These are phyloP conservation scores for Wickerhamomyces rabaulensis DNA, from an alignment of 805 yeast species.

Conservation along the genomic window DNA sequence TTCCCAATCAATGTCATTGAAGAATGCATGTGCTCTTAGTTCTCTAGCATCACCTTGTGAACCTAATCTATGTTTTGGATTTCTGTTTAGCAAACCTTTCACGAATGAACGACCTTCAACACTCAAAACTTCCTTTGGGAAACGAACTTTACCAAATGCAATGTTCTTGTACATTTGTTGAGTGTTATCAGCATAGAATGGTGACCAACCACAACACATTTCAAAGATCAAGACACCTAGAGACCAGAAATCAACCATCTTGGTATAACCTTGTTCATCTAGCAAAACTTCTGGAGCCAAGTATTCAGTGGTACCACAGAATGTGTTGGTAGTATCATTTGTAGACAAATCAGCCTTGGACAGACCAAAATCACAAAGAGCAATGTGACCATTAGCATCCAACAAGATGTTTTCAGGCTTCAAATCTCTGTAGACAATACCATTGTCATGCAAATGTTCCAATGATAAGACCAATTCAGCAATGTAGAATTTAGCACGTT, in stretches of 20 bases:
- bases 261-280: slow-evolving; percentile 95
- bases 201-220: slow-evolving; percentile 99
- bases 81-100: slow-evolving; percentile 89
- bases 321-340: slow-evolving; percentile 88
- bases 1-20: slow-evolving; percentile 89
- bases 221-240: slow-evolving; percentile 94
- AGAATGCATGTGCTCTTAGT: slow-evolving; percentile 86
- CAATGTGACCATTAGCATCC: slow-evolving; percentile 97
- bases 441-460: slow-evolving; percentile 93
- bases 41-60: slow-evolving; percentile 90
- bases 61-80: slow-evolving; percentile 93
- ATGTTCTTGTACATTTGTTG: slow-evolving; percentile 99
- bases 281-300: slow-evolving; percentile 94
- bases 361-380: slow-evolving; percentile 94
- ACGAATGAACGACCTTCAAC: slow-evolving; percentile 94
- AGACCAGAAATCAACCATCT: slow-evolving; percentile 99
- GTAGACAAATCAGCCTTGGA: slow-evolving; percentile 87
- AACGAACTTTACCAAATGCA: slow-evolving; percentile 96
- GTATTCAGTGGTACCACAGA: slow-evolving; percentile 98
- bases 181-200: slow-evolving; percentile 95
- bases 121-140: slow-evolving; percentile 92
- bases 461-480: slow-evolving; percentile 92
- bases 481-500: slow-evolving; percentile 92
- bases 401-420: slow-evolving; percentile 94
- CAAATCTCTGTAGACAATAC: slow-evolving; percentile 92